These are phyloP conservation scores for Trichoderma virens DNA, from an alignment of 495 filamentous ascomycete genomes.

Conservation along the genomic window DNA sequence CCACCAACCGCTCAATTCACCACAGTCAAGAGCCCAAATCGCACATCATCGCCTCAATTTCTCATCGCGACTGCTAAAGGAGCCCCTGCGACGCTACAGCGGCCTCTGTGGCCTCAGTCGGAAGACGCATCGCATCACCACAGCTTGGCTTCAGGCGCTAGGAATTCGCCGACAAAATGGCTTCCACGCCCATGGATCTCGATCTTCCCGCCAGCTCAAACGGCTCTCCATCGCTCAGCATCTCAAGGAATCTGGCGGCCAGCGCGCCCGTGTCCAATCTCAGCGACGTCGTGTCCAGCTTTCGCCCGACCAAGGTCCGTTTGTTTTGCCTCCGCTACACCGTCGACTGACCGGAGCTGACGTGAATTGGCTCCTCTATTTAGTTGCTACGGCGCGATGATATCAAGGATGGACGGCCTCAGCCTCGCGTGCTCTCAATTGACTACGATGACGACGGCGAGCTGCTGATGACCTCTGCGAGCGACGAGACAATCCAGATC, in stretches of 20 bases:
- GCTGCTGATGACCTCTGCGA: constrained; percentile 74
- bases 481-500: constrained; percentile 89
- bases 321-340: not conserved
- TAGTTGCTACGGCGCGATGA: constrained; percentile 39
- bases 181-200: constrained; percentile 46
- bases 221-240: constrained; percentile 31
- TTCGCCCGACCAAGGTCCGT: constrained; percentile 44
- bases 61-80: not conserved
- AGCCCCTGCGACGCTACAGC: not conserved
- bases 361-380: constrained; percentile 11
- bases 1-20: not conserved
- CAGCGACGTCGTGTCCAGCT: constrained; percentile 38
- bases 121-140: not conserved
- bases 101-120: not conserved
- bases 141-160: not conserved
- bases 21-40: not conserved
- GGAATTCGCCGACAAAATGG: constrained; percentile 24
- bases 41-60: not conserved
- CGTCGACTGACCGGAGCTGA: not conserved
- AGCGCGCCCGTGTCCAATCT: constrained; percentile 32
- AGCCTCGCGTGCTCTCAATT: constrained; percentile 54
- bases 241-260: constrained; percentile 29
- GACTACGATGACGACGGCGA: constrained; percentile 96
- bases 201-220: constrained; percentile 33
- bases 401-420: constrained; percentile 31